Base-by-base conservation (phyloP, 352 stramenopile species). In the Globisporangium mamillatum region DNA sequence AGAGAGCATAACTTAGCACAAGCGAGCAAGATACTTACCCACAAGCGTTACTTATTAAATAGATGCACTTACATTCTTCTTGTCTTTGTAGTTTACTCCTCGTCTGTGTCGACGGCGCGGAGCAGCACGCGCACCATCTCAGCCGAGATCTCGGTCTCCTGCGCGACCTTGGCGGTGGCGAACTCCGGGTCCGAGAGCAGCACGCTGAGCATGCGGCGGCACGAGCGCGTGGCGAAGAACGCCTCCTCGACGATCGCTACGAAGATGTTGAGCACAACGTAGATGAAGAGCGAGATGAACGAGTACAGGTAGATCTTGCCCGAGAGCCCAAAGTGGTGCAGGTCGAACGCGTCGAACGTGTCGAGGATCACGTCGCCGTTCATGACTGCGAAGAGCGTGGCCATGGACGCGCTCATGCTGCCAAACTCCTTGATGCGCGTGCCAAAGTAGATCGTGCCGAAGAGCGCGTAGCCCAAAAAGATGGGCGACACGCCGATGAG, bases 201-300 rank as follows among this genome's bases (percentile, higher is more conserved):
- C 27, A 88, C 65, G 58, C 82, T 84, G 20, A 94, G 73, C 60
- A 82, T 77, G n/a, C 84, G 78, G 2, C 81, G 73, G 32, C 76
- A 86, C 25, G 81, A 80, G 54, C 88, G 79, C 34, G 86, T 93
- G n/a, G 89, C 87, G 64, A 97, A 97, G 78, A 96, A 97, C 29
- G 90, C 86, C 57, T 97, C 89, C 57, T 97, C 91, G 52, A 97
- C 86, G 60, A 97, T 94, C 16, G 89, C 90, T 34, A 97, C 95
- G 66, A 97, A 97, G 63, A 97, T 90, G 68, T 97, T 97, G 58
- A 97, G 79, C 60, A 97, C 91, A 57, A 97, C 87, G 72, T 97
- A 97, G 72, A 97, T 96, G 73, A 97, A 97, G n/a, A 97, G 73
- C 64, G 83, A 78, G 50, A 97, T 93, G 74, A 97, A 97, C 46